Percentiles rank a stretch among this genome's conserved stretches.
Conservation (phyloP, 257 asterid species). For the Solanum ossicruentum region DNA sequence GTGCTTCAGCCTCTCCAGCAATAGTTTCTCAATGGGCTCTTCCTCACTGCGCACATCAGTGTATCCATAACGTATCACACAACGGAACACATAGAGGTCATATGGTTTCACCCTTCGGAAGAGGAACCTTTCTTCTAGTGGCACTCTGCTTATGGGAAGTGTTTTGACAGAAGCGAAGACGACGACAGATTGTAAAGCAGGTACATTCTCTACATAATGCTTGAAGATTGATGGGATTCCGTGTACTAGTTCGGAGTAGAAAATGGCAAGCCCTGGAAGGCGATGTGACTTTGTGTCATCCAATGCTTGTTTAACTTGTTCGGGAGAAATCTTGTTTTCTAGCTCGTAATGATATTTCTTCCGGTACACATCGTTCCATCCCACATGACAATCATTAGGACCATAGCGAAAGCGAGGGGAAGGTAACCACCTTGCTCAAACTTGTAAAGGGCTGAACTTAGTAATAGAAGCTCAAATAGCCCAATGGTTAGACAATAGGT, state of each 20-base stretch:
- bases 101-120: constrained; percentile 35
- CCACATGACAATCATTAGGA: constrained; percentile 31
- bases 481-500: constrained; percentile 16
- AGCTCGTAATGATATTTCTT: constrained; percentile 36
- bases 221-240: constrained; percentile 54
- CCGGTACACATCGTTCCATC: constrained; percentile 33
- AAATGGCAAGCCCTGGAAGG: constrained; percentile 44
- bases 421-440: constrained; percentile 43
- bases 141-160: constrained; percentile 39
- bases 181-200: constrained; percentile 31
- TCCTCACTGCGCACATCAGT: constrained; percentile 23
- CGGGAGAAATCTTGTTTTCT: constrained; percentile 31
- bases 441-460: constrained; percentile 41
- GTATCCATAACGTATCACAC: constrained; percentile 57
- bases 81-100: constrained; percentile 25
- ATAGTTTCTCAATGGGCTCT: constrained; percentile 22
- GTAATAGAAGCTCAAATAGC: constrained; percentile 20
- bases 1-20: constrained; percentile 27
- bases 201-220: constrained; percentile 45
- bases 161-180: constrained; percentile 47
- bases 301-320: constrained; percentile 10
- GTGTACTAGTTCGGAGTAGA: constrained; percentile 52
- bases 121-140: constrained; percentile 36
- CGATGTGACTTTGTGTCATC: constrained; percentile 5
- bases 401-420: constrained; percentile 29